Base-by-base conservation (phyloP, 2,329 filamentous ascomycete genomes). In the Aspergillus awamori region DNA sequence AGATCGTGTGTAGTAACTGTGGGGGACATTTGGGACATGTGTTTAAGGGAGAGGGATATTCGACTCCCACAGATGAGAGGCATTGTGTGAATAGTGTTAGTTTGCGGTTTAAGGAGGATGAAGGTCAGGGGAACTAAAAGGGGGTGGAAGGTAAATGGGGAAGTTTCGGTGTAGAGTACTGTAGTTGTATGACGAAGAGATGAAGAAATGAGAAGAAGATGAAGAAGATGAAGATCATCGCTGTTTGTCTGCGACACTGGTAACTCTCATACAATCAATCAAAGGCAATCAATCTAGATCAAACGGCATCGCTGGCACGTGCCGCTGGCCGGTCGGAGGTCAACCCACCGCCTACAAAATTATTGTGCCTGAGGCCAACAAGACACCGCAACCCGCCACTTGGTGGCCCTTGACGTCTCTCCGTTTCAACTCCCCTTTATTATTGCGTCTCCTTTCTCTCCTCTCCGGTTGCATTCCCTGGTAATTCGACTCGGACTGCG, bases 1-100 rank as follows among this genome's bases (percentile, higher is more conserved):
- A 99, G 82, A 99, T 99, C 71, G 89, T 96, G 8, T 99, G 95
- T 79, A 86, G 87, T 65, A 97, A 96, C 76, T 99, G 95, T 74
- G 96, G 95, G 24, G 95, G 95, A 2, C 92, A 96, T 78, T 76
- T 96, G 62, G 92, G 92, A 26, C 92, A 96, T 81, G 92, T 96
- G 15, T 96, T 96, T 77, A 94, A 95, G 82, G 92, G 92, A 11
- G 92, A 96, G 77, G 89, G 91, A 20, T 94, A 89, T 72, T 72
- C 83, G 8, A 96, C 90, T 22, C 93, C 95, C 5, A 98, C 93
- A 20, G 90, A 99, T 76, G 95, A 99, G 86, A 85, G 95, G 63
- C 95, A 99, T 81, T 99, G 95, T 74, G 95, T 99, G 61, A 99
- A 98, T 75, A 95, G 92, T 72, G 80, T 98, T 57, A 96, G 91